Evolutionary conservation across 257 asterid species (phyloP).

Genomic region (Scutellaria galericulata): DNA sequence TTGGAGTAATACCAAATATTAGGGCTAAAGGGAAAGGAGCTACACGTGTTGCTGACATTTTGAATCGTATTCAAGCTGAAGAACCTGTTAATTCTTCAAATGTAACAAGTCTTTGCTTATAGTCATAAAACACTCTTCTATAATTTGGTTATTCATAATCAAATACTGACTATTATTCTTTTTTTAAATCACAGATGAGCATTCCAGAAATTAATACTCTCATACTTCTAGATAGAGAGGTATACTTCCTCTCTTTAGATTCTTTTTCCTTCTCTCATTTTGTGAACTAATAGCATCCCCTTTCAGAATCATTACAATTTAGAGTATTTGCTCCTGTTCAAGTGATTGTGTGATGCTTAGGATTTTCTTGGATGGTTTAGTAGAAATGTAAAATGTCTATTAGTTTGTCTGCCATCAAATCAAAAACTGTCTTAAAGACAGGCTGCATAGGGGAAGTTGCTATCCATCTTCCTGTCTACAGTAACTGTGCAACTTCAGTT

Average conservation of each 20-base stretch:
- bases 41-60: conserved; percentile 82
- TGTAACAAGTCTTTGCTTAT: conserved; percentile 46
- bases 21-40: conserved; percentile 97
- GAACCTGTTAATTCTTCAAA: conserved; percentile 82
- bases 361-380: conserved; percentile 14
- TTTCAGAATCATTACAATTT: neutral
- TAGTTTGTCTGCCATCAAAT: conserved; percentile 6
- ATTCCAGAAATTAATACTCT: conserved; percentile 90
- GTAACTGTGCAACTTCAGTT: neutral
- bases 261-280: conserved; percentile 22
- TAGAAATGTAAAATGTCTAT: neutral
- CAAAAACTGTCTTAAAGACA: neutral
- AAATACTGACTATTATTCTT: conserved; percentile 26
- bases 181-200: conserved; percentile 56
- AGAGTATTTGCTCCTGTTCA: conserved; percentile 11
- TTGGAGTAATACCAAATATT: conserved; percentile 91
- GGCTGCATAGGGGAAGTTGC: conserved; percentile 5
- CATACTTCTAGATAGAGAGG: conserved; percentile 96
- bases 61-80: conserved; percentile 90
- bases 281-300: neutral
- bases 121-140: conserved; percentile 13
- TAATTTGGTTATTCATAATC: conserved; percentile 2
- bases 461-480: too few relatives aligned
- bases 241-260: conserved; percentile 32
- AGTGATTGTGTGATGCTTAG: neutral